Evolutionary conservation across 2,329 filamentous ascomycete genomes (phyloP).

Genomic region (Trichoderma arundinaceum): DNA sequence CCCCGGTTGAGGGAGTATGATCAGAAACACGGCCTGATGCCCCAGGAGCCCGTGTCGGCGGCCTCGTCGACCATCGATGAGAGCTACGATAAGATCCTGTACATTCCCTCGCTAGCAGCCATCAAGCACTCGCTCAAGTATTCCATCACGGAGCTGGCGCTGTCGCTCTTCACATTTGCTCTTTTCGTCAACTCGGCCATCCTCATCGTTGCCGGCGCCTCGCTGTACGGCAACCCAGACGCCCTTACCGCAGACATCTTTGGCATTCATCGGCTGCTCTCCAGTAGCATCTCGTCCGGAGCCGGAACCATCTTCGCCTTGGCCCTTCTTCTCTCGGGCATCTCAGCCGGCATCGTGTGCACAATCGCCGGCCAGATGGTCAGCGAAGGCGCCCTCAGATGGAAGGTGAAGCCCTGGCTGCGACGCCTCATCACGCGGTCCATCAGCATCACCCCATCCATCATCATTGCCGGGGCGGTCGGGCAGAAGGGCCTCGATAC

Average conservation of each 20-base stretch:
- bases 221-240: slow-evolving; percentile 67
- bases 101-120: slow-evolving; percentile 73
- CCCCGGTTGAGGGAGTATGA: slow-evolving; percentile 69
- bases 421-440: slow-evolving; percentile 77
- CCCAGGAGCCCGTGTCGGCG: slow-evolving; percentile 41
- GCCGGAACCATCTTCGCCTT: slow-evolving; percentile 86
- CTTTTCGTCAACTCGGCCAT: slow-evolving; percentile 85
- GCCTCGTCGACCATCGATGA: slow-evolving; percentile 39
- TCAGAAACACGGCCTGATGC: slow-evolving; percentile 59
- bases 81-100: slow-evolving; percentile 59
- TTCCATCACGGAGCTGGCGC: slow-evolving; percentile 70
- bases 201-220: slow-evolving; percentile 79
- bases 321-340: slow-evolving; percentile 78
- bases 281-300: slow-evolving; percentile 69
- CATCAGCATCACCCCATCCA: slow-evolving; percentile 80
- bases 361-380: slow-evolving; percentile 92
- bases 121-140: slow-evolving; percentile 76
- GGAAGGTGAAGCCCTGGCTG: slow-evolving; percentile 77
- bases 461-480: slow-evolving; percentile 81
- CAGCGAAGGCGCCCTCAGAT: slow-evolving; percentile 78
- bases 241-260: slow-evolving; percentile 79
- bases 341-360: slow-evolving; percentile 84
- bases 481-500: slow-evolving; percentile 72
- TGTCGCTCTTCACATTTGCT: slow-evolving; percentile 81
- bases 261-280: slow-evolving; percentile 76